Conservation (phyloP, 1,284 basidiomycete species). For the Fomitopsis palustris region DNA sequence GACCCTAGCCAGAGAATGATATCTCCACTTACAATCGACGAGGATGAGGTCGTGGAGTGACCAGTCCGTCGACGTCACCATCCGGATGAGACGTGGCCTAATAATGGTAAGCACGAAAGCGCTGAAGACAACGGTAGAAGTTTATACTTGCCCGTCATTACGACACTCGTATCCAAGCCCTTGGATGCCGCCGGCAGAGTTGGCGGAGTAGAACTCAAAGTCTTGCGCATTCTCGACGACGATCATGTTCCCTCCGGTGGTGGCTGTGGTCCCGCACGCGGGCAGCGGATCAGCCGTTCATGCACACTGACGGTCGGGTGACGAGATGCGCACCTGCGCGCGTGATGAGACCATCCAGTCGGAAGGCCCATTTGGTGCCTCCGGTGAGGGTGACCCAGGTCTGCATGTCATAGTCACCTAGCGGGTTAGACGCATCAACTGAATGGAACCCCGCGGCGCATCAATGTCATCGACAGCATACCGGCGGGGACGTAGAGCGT, state of each 20-base stretch:
- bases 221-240: constrained; percentile 31
- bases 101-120: background rate
- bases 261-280: constrained; percentile 15
- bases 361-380: constrained; percentile 31
- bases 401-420: constrained; percentile 29
- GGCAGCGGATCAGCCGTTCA: background rate
- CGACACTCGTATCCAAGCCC: constrained; percentile 30
- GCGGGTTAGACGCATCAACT: no score
- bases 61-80: constrained; percentile 30
- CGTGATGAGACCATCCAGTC: constrained; percentile 31
- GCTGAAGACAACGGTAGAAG: background rate
- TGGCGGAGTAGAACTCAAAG: constrained; percentile 36
- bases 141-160: constrained; percentile 27
- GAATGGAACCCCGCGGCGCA: no score
- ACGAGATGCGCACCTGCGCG: constrained; percentile 17
- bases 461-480: background rate
- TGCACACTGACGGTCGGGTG: background rate
- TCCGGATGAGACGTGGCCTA: constrained; percentile 32
- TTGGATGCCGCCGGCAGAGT: constrained; percentile 33
- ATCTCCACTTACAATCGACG: constrained; percentile 27
- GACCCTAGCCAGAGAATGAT: background rate
- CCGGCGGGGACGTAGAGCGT: constrained; percentile 29
- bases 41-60: constrained; percentile 36
- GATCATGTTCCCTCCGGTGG: constrained; percentile 26
- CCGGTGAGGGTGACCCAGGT: constrained; percentile 30